These are phyloP conservation scores for Diatrype stigma DNA, from an alignment of 2,329 filamentous ascomycete species.

Conservation along the genomic window DNA sequence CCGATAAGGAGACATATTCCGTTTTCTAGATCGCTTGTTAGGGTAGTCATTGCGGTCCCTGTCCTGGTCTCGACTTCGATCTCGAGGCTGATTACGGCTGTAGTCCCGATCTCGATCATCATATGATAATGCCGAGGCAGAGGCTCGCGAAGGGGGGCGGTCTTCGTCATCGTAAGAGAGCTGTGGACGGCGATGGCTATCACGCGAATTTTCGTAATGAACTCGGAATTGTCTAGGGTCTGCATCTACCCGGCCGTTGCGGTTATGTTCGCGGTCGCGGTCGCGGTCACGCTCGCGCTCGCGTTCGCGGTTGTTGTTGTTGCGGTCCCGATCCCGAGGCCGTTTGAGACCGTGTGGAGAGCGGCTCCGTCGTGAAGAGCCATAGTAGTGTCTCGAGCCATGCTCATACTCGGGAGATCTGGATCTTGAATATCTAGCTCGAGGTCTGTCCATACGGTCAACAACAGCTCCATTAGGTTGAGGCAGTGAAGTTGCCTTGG, in stretches of 20 bases:
- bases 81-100: conserved; percentile 23
- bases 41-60: conserved; percentile 45
- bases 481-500: conserved; percentile 86
- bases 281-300: conserved; percentile 31
- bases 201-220: conserved; percentile 55
- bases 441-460: conserved; percentile 88
- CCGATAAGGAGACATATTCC: conserved; percentile 25
- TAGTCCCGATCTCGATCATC: conserved; percentile 48
- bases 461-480: conserved; percentile 73
- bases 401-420: conserved; percentile 48
- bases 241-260: conserved; percentile 40
- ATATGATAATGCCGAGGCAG: conserved; percentile 36
- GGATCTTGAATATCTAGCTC: conserved; percentile 52
- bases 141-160: conserved; percentile 40
- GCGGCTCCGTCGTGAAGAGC: conserved; percentile 46
- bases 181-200: conserved; percentile 44
- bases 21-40: conserved; percentile 52
- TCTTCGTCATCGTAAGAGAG: conserved; percentile 55
- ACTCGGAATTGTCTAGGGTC: conserved; percentile 59
- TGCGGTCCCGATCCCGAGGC: conserved; percentile 37
- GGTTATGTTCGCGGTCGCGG: neutral
- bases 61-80: conserved; percentile 24
- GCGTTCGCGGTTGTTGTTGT: conserved; percentile 26
- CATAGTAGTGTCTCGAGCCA: conserved; percentile 35
- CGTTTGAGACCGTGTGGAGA: conserved; percentile 68